A percentile compares a stretch with the other conserved stretches of the same genome.
Evolutionary conservation across 1,284 basidiomycete genomes (phyloP).

Genomic region (Phlebopus sp.): DNA sequence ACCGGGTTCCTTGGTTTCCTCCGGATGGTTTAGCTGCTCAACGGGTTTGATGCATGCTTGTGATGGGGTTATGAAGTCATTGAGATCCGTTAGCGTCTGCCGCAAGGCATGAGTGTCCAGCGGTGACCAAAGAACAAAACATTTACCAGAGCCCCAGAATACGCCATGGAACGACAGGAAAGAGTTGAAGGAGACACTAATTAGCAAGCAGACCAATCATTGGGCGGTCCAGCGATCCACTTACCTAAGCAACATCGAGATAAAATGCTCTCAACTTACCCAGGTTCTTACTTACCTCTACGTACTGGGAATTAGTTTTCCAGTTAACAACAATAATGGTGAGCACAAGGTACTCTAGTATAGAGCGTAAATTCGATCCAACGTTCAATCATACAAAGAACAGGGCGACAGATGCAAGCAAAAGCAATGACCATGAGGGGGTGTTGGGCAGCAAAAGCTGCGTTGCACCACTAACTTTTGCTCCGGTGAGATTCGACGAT

Average conservation of each 20-base stretch:
- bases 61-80: conserved; percentile 97
- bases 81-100: conserved; percentile 90
- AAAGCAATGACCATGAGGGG: background rate
- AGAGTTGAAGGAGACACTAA: background rate
- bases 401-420: background rate
- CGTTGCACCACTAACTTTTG: background rate
- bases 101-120: background rate
- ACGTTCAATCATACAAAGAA: background rate
- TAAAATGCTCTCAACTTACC: too few relatives aligned
- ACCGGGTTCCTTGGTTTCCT: conserved; percentile 44
- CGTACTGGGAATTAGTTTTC: too few relatives aligned
- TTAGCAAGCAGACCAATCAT: too few relatives aligned
- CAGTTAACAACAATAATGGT: too few relatives aligned
- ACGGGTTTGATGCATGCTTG: conserved; percentile 99
- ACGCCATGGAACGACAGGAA: conserved; percentile 58
- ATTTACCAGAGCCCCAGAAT: conserved; percentile 84
- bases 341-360: too few relatives aligned
- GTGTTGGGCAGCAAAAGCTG: background rate
- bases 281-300: too few relatives aligned
- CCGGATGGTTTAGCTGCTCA: conserved; percentile 54
- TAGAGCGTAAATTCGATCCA: background rate
- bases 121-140: conserved; percentile 1
- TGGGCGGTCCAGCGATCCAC: too few relatives aligned
- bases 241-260: too few relatives aligned
- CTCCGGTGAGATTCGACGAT: conserved; percentile 39